phyloP scores from a whole-genome alignment of 2,329 filamentous ascomycete genomes.

The Penicillium nordicum region DNA sequence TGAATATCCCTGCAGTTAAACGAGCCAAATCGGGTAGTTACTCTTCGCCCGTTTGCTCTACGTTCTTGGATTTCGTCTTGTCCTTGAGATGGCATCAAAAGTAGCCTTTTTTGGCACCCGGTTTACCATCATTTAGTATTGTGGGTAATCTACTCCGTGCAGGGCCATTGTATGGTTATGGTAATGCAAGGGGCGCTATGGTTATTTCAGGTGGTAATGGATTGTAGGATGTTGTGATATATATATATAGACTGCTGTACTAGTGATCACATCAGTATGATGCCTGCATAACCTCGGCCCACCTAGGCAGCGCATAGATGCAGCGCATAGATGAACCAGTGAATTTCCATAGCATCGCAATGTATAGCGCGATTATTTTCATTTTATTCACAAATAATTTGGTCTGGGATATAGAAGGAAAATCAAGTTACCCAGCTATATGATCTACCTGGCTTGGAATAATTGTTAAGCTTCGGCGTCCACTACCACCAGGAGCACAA shows the following conservation, averaged over 20 bases:
- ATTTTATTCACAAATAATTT: too few species aligned
- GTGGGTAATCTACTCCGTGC: not conserved
- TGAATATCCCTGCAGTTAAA: not conserved
- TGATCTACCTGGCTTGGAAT: not conserved
- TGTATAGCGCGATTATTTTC: not conserved
- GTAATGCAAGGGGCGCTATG: not conserved
- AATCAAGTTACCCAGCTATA: not conserved
- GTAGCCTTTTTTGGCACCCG: not conserved
- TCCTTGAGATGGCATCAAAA: not conserved
- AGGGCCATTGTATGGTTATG: not conserved
- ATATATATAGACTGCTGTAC: too few species aligned
- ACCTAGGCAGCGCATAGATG: not conserved
- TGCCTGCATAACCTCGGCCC: not conserved
- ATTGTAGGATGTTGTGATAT: not conserved
- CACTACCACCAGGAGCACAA: not conserved
- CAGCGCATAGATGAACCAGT: not conserved
- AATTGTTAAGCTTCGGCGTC: not conserved
- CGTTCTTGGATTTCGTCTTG: not conserved
- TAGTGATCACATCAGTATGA: not conserved
- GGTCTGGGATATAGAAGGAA: not conserved
- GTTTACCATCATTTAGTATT: not conserved
- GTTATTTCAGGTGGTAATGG: not conserved
- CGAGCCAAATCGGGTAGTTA: not conserved
- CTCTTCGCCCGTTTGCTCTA: not conserved
- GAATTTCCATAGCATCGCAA: too few species aligned